Percentiles rank a stretch among this genome's conserved stretches.
Evolutionary conservation across 2,329 filamentous ascomycete genomes (phyloP).

Genomic region (Colletotrichum ledebouriae): DNA sequence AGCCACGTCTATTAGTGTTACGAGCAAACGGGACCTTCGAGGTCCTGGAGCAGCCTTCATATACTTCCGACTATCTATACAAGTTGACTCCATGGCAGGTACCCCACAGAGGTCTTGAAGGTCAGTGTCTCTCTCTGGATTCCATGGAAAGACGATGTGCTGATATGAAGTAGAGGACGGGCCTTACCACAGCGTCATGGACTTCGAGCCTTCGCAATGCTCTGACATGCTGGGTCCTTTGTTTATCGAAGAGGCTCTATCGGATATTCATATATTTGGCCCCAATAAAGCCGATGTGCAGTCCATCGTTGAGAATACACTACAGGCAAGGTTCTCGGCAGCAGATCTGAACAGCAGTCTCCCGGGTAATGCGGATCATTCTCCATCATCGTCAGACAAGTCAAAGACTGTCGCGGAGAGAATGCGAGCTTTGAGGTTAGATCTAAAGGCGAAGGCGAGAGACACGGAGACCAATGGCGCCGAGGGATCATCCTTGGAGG

Average conservation of each 20-base stretch:
- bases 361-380: constrained; percentile 6
- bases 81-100: constrained; percentile 73
- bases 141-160: constrained; percentile 13
- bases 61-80: constrained; percentile 69
- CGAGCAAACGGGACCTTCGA: constrained; percentile 73
- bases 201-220: constrained; percentile 68
- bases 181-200: constrained; percentile 68
- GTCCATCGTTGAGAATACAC: constrained; percentile 48
- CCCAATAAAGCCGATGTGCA: constrained; percentile 60
- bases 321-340: constrained; percentile 38
- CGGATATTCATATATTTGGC: constrained; percentile 70
- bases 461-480: constrained; percentile 45
- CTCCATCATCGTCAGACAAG: constrained; percentile 57
- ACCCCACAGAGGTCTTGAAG: constrained; percentile 69
- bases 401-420: constrained; percentile 63
- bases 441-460: constrained; percentile 39
- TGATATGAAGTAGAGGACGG: constrained; percentile 58
- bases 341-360: constrained; percentile 29
- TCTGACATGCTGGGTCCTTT: constrained; percentile 67
- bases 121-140: constrained; percentile 51
- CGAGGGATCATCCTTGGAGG: constrained; percentile 39
- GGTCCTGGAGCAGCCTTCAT: constrained; percentile 72
- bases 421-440: constrained; percentile 59
- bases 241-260: constrained; percentile 65
- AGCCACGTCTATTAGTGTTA: constrained; percentile 70